Evolutionary conservation across 441 rosid species (phyloP).

Genomic region (Erodium moschatum): DNA sequence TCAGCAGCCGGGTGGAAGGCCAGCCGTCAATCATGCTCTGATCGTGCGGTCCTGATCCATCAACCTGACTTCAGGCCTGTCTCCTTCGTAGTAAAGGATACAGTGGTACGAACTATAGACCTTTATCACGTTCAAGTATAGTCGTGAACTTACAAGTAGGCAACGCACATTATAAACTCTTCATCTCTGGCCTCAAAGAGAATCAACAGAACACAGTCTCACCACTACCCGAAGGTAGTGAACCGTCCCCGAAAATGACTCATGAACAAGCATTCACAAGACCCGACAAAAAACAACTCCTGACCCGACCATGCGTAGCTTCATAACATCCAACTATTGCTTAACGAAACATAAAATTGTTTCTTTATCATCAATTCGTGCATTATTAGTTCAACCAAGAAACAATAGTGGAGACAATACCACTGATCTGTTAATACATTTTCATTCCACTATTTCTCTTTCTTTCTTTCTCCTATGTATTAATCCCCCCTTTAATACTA

Average conservation of each 20-base stretch:
- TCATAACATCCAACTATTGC: no score
- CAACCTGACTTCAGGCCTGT: neutral
- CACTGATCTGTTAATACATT: neutral
- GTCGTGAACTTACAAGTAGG: neutral
- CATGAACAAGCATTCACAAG: no score
- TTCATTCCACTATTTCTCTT: neutral
- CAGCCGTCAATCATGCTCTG: constrained; percentile 1
- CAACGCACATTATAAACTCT: neutral
- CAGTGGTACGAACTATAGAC: neutral
- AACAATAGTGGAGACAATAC: neutral
- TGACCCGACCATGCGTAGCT: no score
- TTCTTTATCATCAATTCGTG: neutral
- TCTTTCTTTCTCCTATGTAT: constrained; percentile 19
- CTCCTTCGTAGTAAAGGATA: neutral
- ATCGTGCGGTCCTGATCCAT: neutral
- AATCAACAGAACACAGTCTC: no score
- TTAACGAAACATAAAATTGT: no score
- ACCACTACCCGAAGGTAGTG: no score
- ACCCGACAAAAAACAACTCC: no score
- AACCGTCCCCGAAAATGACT: no score
- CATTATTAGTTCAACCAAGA: no score
- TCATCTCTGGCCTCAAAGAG: no score
- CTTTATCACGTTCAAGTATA: neutral
- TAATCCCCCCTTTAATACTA: constrained; percentile 12
- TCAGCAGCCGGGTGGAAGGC: neutral